Conservation (phyloP, 2,329 filamentous ascomycete genomes). For the Aspergillus puulaauensis region DNA sequence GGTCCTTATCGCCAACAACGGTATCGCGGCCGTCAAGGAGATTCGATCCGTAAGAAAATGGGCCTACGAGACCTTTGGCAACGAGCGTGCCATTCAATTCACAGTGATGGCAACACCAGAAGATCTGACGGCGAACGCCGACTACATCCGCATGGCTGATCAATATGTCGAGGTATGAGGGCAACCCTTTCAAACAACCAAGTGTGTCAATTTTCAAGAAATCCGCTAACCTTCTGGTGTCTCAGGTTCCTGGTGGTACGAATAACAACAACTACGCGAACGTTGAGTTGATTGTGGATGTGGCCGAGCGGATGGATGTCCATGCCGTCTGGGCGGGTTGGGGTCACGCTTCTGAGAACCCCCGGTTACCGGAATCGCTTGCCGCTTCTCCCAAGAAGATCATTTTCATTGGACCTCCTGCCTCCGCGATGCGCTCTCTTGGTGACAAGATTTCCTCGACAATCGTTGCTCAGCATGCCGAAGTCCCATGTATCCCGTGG, state of each 20-base stretch:
- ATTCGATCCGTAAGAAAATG: slow-evolving; percentile 99
- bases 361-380: slow-evolving; percentile 91
- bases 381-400: slow-evolving; percentile 98
- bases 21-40: slow-evolving; percentile 98
- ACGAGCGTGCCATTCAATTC: slow-evolving; percentile 97
- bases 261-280: slow-evolving; percentile 99
- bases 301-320: slow-evolving; percentile 97
- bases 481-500: slow-evolving; percentile 98
- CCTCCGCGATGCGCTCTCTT: slow-evolving; percentile 96
- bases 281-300: slow-evolving; percentile 97
- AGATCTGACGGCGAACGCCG: slow-evolving; percentile 94
- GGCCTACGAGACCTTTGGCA: slow-evolving; percentile 99
- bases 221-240: background rate
- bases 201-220: background rate
- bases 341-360: slow-evolving; percentile 98
- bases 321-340: slow-evolving; percentile 99
- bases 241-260: slow-evolving; percentile 84
- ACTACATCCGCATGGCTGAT: slow-evolving; percentile 99
- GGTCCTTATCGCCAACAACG: slow-evolving; percentile 99
- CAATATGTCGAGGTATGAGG: slow-evolving; percentile 83
- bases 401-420: slow-evolving; percentile 96
- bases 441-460: slow-evolving; percentile 99
- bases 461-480: slow-evolving; percentile 95
- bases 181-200: background rate
- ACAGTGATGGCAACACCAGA: slow-evolving; percentile 99